These are phyloP conservation scores for Pichia kluyveri DNA, from an alignment of 805 yeast species.

Conservation along the genomic window DNA sequence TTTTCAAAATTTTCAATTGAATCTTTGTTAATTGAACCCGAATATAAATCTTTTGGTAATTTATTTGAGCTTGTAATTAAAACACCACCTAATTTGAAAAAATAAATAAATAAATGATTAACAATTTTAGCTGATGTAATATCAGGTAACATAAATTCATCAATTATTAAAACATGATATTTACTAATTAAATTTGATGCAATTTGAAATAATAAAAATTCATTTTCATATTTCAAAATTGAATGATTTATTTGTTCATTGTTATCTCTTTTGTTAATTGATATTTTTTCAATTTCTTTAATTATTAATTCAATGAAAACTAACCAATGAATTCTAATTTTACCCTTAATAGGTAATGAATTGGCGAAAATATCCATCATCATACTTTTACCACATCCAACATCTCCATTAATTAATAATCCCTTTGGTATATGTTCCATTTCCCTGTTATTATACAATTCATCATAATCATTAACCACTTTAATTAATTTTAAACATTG, in stretches of 20 bases:
- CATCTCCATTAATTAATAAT: constrained; percentile 52
- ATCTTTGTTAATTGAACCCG: constrained; percentile 51
- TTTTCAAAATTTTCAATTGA: constrained; percentile 50
- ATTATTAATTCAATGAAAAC: constrained; percentile 64
- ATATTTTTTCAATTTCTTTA: constrained; percentile 48
- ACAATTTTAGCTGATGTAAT: constrained; percentile 65
- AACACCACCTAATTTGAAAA: constrained; percentile 67
- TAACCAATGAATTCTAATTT: constrained; percentile 64
- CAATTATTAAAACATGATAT: constrained; percentile 53
- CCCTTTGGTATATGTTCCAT: constrained; percentile 55
- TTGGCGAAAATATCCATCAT: constrained; percentile 63
- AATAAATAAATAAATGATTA: constrained; percentile 55
- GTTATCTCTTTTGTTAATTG: constrained; percentile 30
- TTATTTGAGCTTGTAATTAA: constrained; percentile 67
- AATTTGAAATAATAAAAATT: constrained; percentile 54
- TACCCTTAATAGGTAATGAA: constrained; percentile 52
- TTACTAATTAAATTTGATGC: constrained; percentile 54
- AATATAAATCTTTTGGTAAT: constrained; percentile 62
- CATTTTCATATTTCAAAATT: constrained; percentile 41
- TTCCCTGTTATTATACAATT: constrained; percentile 31
- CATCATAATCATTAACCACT: constrained; percentile 43
- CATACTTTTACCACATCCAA: constrained; percentile 71
- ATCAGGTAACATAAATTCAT: constrained; percentile 73
- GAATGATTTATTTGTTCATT: constrained; percentile 25
- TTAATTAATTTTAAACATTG: constrained; percentile 23